phyloP scores from a whole-genome alignment of 2,329 filamentous ascomycete genomes.

The Raffaelea arxii region DNA sequence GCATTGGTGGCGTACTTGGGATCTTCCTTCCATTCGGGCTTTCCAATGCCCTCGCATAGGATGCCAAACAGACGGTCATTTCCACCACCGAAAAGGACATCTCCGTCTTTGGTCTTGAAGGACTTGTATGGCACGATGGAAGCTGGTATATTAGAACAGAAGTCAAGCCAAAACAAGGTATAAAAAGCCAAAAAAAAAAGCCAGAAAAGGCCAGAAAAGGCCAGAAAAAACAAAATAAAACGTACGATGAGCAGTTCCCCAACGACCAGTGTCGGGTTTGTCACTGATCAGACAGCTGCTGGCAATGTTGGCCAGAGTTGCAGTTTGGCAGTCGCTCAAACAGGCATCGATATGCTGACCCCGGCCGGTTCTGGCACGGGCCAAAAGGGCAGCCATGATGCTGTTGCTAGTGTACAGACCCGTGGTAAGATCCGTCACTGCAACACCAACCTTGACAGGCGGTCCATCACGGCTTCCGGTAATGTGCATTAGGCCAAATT shows the following conservation, averaged over 20 bases:
- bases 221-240: conserved; percentile 7
- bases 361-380: conserved; percentile 59
- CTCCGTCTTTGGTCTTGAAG: conserved; percentile 65
- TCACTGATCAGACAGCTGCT: conserved; percentile 86
- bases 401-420: conserved; percentile 92
- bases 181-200: not conserved
- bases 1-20: conserved; percentile 51
- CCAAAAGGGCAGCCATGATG: conserved; percentile 87
- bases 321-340: conserved; percentile 89
- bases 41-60: conserved; percentile 49
- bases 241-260: conserved; percentile 91
- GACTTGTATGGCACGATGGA: conserved; percentile 94
- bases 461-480: conserved; percentile 80
- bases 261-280: conserved; percentile 76
- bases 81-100: conserved; percentile 61
- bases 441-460: conserved; percentile 94
- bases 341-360: conserved; percentile 91
- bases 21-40: conserved; percentile 51
- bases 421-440: conserved; percentile 91
- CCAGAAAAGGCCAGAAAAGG: not conserved
- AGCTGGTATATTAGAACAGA: conserved; percentile 37
- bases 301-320: conserved; percentile 89
- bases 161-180: not conserved
- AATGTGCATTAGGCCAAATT: conserved; percentile 98
- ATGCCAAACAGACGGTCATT: conserved; percentile 61